Evolutionary conservation across 768 basidiomycete genomes (phyloP).

Genomic region (Agaricus subrufescens): DNA sequence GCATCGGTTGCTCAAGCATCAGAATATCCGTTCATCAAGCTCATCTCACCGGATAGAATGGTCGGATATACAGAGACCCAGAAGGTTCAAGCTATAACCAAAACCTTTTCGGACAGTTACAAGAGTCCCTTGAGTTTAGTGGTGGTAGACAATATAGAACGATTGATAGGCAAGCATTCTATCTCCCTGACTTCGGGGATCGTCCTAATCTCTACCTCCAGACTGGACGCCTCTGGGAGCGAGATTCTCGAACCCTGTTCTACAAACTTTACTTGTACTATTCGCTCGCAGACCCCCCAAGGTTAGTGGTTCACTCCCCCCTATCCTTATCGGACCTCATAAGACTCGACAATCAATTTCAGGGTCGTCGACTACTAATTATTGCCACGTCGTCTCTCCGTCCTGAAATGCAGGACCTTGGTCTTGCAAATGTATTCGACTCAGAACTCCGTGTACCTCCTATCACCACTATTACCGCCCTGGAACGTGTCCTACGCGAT

Average conservation of each 20-base stretch:
- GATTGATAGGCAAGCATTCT: slow-evolving; percentile 69
- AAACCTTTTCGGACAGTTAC: slow-evolving; percentile 92
- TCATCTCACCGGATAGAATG: slow-evolving; percentile 95
- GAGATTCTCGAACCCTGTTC: slow-evolving; percentile 91
- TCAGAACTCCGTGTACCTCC: slow-evolving; percentile 82
- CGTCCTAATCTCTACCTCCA: slow-evolving; percentile 21
- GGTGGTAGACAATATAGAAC: slow-evolving; percentile 92
- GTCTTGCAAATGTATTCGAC: slow-evolving; percentile 87
- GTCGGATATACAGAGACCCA: slow-evolving; percentile 91
- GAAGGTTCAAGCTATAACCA: slow-evolving; percentile 88
- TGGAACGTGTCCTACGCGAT: slow-evolving; percentile 77
- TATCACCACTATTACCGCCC: slow-evolving; percentile 60
- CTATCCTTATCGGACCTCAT: neutral
- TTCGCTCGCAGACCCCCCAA: slow-evolving; percentile 90
- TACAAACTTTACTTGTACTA: slow-evolving; percentile 87
- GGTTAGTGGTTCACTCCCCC: slow-evolving; percentile 35
- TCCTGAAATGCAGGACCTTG: slow-evolving; percentile 81
- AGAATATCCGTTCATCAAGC: slow-evolving; percentile 96
- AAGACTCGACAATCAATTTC: slow-evolving; percentile 6
- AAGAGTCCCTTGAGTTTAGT: slow-evolving; percentile 97
- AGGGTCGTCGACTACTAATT: slow-evolving; percentile 90
- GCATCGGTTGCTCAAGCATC: slow-evolving; percentile 92
- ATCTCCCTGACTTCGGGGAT: neutral
- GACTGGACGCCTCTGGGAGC: slow-evolving; percentile 98
- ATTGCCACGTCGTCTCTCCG: slow-evolving; percentile 91